Conservation (phyloP, 768 basidiomycete genomes). For the Suillus luteus region DNA sequence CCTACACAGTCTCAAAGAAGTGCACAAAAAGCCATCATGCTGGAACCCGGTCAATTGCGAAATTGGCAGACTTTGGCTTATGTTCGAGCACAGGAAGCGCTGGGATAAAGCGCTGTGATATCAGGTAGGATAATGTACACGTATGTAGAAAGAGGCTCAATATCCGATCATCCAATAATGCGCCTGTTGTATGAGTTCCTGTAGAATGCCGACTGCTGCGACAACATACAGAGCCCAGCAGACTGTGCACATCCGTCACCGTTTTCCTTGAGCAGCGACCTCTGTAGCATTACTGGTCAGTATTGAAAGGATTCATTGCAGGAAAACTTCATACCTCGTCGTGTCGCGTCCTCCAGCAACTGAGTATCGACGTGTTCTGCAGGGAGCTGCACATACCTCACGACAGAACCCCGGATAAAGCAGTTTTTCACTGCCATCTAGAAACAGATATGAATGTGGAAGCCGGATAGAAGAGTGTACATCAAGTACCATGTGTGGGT, state of each 20-base stretch:
- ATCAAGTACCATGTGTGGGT: slow-evolving; percentile 88
- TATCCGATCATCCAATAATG: not conserved
- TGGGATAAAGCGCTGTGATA: slow-evolving; percentile 27
- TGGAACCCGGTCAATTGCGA: slow-evolving; percentile 45
- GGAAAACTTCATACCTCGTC: slow-evolving; percentile 65
- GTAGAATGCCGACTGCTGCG: not conserved
- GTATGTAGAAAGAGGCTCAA: not conserved
- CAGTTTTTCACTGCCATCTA: slow-evolving; percentile 99
- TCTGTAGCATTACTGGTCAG: slow-evolving; percentile 27
- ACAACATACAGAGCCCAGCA: too few relatives aligned
- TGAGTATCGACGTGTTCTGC: slow-evolving; percentile 94
- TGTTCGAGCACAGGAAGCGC: slow-evolving; percentile 38
- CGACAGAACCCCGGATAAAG: slow-evolving; percentile 97
- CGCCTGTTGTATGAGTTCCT: not conserved
- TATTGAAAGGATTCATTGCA: slow-evolving; percentile 10
- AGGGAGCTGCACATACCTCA: slow-evolving; percentile 95
- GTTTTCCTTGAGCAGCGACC: slow-evolving; percentile 44
- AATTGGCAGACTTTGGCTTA: slow-evolving; percentile 67
- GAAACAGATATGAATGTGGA: slow-evolving; percentile 6
- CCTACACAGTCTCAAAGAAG: slow-evolving; percentile 38
- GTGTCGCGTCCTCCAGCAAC: slow-evolving; percentile 92
- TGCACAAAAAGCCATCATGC: slow-evolving; percentile 65
- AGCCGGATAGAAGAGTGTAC: not conserved
- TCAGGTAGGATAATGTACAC: slow-evolving; percentile 5
- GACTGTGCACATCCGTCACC: slow-evolving; percentile 23